These are phyloP conservation scores for Nyssa sinensis DNA, from an alignment of 148 eudicot genomes.

Conservation along the genomic window DNA sequence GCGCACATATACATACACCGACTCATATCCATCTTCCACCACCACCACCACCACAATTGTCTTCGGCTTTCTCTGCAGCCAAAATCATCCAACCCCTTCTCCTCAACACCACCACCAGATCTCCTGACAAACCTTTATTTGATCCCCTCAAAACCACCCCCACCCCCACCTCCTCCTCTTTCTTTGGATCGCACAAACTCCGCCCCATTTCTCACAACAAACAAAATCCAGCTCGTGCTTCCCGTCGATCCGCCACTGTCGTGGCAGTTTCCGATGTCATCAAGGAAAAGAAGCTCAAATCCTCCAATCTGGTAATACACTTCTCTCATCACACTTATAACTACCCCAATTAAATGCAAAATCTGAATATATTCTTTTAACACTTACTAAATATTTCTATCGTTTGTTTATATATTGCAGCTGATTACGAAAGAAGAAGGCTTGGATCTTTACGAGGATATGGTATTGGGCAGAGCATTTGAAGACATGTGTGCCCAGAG, in stretches of 20 bases:
- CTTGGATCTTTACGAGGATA: constrained; percentile 78
- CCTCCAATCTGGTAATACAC: constrained; percentile 57
- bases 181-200: constrained; percentile 46
- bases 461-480: constrained; percentile 73
- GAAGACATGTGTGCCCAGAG: constrained; percentile 99
- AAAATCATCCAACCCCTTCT: constrained; percentile 43
- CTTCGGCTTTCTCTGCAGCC: constrained; percentile 37
- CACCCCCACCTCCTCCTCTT: constrained; percentile 19
- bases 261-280: constrained; percentile 59
- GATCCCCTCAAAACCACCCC: constrained; percentile 27
- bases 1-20: neutral
- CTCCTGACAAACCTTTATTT: constrained; percentile 36
- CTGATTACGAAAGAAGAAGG: constrained; percentile 91
- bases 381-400: neutral
- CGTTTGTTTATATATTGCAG: constrained; percentile 25
- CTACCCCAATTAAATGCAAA: neutral
- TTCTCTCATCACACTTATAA: neutral
- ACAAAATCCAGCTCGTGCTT: constrained; percentile 17
- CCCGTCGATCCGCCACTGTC: constrained; percentile 33
- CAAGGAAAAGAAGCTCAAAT: constrained; percentile 52
- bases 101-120: constrained; percentile 32
- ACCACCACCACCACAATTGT: constrained; percentile 15
- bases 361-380: neutral
- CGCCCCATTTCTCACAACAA: constrained; percentile 13
- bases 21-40: neutral